Evolutionary conservation across 2,329 filamentous ascomycete species (phyloP).

Genomic region (Leptographium flavum): DNA sequence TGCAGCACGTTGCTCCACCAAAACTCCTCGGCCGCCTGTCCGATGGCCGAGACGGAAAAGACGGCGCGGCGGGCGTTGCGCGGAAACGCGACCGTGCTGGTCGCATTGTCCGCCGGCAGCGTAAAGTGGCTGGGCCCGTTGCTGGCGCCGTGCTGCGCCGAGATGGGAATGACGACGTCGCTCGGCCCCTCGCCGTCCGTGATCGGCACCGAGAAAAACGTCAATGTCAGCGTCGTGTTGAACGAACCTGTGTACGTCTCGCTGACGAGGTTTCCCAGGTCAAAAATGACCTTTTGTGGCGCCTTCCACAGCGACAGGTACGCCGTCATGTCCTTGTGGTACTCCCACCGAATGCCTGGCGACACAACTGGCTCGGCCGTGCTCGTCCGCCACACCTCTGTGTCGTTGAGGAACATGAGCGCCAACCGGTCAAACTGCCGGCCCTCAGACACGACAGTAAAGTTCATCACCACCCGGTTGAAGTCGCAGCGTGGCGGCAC

Average conservation of each 20-base stretch:
- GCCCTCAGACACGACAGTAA: constrained; percentile 58
- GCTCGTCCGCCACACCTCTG: constrained; percentile 70
- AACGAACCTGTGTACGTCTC: constrained; percentile 58
- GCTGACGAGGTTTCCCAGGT: constrained; percentile 60
- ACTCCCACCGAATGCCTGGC: constrained; percentile 60
- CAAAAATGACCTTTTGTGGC: constrained; percentile 64
- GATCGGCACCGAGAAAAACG: constrained; percentile 44
- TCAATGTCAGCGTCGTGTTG: constrained; percentile 61
- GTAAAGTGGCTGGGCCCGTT: constrained; percentile 51
- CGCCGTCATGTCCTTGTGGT: constrained; percentile 64
- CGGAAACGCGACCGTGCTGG: constrained; percentile 46
- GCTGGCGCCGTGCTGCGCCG: constrained; percentile 31
- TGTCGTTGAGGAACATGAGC: constrained; percentile 61
- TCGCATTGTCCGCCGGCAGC: constrained; percentile 48
- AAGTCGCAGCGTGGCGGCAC: constrained; percentile 54
- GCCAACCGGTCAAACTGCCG: constrained; percentile 66
- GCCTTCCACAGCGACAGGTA: constrained; percentile 55
- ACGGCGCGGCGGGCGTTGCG: constrained; percentile 53
- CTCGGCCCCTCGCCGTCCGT: constrained; percentile 32
- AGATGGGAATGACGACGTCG: constrained; percentile 54
- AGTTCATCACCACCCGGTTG: constrained; percentile 60
- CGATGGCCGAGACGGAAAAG: constrained; percentile 63
- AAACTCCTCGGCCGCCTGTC: constrained; percentile 65
- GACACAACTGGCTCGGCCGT: constrained; percentile 59
- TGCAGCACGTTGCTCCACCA: constrained; percentile 72